Percentiles rank a stretch among this genome's conserved stretches.
Evolutionary conservation across 2,329 filamentous ascomycete genomes (phyloP).

Genomic region (Ramularia endophylla): DNA sequence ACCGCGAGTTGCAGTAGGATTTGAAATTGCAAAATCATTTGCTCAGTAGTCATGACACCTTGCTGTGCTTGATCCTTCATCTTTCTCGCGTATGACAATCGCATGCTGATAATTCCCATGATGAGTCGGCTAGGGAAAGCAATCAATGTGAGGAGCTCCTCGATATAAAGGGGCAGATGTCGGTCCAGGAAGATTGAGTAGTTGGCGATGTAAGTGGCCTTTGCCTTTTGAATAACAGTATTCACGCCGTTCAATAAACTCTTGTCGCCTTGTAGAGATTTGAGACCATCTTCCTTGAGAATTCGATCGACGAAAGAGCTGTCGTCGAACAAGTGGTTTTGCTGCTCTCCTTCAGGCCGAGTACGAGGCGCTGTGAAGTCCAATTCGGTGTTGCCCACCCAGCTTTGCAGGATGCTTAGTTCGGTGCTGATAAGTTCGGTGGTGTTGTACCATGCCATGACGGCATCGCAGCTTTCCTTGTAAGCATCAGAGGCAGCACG

Average conservation of each 20-base stretch:
- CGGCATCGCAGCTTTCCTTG: conserved; percentile 75
- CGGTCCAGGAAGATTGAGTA: conserved; percentile 78
- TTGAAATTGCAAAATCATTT: conserved; percentile 97
- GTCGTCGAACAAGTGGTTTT: conserved; percentile 75
- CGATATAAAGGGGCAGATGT: conserved; percentile 91
- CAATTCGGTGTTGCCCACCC: conserved; percentile 94
- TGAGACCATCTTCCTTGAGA: conserved; percentile 91
- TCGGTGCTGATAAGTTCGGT: conserved; percentile 95
- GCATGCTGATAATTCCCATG: conserved; percentile 91
- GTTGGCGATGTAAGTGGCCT: conserved; percentile 82
- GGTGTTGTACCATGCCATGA: conserved; percentile 95
- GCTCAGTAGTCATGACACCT: conserved; percentile 88
- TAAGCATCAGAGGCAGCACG: conserved; percentile 71
- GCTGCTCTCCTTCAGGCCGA: conserved; percentile 53
- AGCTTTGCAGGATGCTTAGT: conserved; percentile 81
- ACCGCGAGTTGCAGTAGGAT: conserved; percentile 87
- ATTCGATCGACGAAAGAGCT: conserved; percentile 90
- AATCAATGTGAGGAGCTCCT: conserved; percentile 90
- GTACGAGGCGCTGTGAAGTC: conserved; percentile 76
- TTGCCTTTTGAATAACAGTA: conserved; percentile 86
- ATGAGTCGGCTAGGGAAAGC: conserved; percentile 95
- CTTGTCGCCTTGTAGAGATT: conserved; percentile 76
- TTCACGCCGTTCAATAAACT: conserved; percentile 83
- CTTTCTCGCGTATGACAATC: conserved; percentile 84
- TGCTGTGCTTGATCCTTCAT: conserved; percentile 94